Percentiles rank a stretch among this genome's conserved stretches.
phyloP scores from a whole-genome alignment of 352 stramenopile genomes.

The Globisporangium solare region DNA sequence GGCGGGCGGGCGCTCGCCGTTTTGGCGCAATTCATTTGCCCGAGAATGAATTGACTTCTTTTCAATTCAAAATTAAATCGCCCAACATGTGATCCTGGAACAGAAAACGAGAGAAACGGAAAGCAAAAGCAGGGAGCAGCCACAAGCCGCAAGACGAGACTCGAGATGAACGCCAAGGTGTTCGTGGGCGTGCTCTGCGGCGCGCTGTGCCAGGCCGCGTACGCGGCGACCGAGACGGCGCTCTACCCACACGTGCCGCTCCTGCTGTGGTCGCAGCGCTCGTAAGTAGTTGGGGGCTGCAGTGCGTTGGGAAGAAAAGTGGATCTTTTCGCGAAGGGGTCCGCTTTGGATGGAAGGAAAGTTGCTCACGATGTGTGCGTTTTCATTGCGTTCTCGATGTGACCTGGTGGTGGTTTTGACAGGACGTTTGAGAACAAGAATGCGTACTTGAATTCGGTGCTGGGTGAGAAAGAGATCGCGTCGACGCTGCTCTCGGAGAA shows the following conservation, averaged over 20 bases:
- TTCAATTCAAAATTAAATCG: conserved; percentile 3
- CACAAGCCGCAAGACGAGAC: conserved; percentile 12
- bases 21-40: conserved; percentile 2
- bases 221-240: conserved; percentile 12
- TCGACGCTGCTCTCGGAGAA: conserved; percentile 20
- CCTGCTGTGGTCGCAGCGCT: conserved; percentile 58
- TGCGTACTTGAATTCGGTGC: conserved; percentile 38
- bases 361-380: background rate
- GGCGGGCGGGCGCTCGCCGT: background rate
- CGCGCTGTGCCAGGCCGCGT: conserved; percentile 20
- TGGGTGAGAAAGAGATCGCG: conserved; percentile 37
- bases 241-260: conserved; percentile 54
- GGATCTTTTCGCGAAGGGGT: conserved; percentile 6
- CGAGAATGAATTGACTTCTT: background rate
- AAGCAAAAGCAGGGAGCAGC: conserved; percentile 12
- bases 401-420: background rate
- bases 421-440: conserved; percentile 46
- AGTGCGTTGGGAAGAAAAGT: background rate
- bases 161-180: conserved; percentile 22
- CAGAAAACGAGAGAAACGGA: conserved; percentile 16
- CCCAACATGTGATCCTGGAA: background rate
- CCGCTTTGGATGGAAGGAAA: too few relatives aligned
- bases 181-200: conserved; percentile 15
- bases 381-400: background rate
- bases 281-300: conserved; percentile 29